Conservation (phyloP, 495 filamentous ascomycete species). For the Aspergillus panamensis region DNA sequence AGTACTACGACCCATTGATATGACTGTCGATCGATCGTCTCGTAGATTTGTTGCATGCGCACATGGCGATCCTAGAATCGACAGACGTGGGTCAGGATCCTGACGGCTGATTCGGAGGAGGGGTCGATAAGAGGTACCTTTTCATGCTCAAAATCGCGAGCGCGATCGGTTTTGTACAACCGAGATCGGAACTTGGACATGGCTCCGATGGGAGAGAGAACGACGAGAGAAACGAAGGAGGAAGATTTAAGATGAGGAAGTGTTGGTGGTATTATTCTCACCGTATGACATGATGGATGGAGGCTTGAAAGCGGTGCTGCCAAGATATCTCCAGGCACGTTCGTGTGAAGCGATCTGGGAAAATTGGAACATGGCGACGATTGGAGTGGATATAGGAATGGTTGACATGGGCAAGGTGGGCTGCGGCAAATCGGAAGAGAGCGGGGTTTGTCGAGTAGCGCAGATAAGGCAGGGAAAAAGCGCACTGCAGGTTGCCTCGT, state of each 20-base stretch:
- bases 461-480: not conserved
- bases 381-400: not conserved
- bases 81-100: not conserved
- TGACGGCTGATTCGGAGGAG: not conserved
- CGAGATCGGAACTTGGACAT: slow-evolving; percentile 41
- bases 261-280: not conserved
- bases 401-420: not conserved
- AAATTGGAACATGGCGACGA: not conserved
- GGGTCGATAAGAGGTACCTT: slow-evolving; percentile 25
- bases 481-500: not conserved
- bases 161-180: slow-evolving; percentile 49
- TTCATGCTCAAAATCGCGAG: slow-evolving; percentile 49
- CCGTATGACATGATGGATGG: not conserved
- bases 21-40: slow-evolving; percentile 46
- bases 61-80: slow-evolving; percentile 42
- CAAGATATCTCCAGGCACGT: not conserved
- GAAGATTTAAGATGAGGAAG: not conserved
- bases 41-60: slow-evolving; percentile 47
- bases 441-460: not conserved
- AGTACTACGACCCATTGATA: slow-evolving; percentile 50
- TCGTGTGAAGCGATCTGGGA: slow-evolving; percentile 2
- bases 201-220: not conserved
- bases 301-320: too few relatives aligned
- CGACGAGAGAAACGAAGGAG: not conserved
- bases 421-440: not conserved